phyloP scores from a whole-genome alignment of 495 filamentous ascomycete genomes.

The Lepidopterella palustris region DNA sequence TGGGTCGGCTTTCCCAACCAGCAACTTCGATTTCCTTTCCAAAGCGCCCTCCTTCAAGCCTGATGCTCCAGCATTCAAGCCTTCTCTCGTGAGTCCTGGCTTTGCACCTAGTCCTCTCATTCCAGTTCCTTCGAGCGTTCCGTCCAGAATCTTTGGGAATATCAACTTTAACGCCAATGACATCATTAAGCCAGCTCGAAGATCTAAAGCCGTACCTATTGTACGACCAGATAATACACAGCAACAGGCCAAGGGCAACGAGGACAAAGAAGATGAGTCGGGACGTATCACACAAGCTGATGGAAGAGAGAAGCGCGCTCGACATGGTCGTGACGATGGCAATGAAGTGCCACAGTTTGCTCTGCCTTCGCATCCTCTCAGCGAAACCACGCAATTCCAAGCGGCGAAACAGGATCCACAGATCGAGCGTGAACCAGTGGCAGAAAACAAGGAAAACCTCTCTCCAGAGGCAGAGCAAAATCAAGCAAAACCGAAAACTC shows the following conservation, averaged over 20 bases:
- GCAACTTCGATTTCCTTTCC: constrained; percentile 69
- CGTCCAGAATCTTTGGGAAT: constrained; percentile 64
- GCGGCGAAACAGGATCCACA: constrained; percentile 18
- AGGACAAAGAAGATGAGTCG: constrained; percentile 42
- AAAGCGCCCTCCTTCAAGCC: constrained; percentile 67
- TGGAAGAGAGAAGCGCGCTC: constrained; percentile 65
- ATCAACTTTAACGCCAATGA: constrained; percentile 54
- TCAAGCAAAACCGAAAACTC: constrained; percentile 21
- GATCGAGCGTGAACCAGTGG: constrained; percentile 10
- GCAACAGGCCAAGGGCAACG: constrained; percentile 28
- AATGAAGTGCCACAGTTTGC: constrained; percentile 68
- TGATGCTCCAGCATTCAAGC: constrained; percentile 74
- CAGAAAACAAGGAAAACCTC: constrained; percentile 27
- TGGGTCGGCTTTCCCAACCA: constrained; percentile 29
- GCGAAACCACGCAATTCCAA: constrained; percentile 17
- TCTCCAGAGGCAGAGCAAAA: constrained; percentile 18
- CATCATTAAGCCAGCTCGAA: constrained; percentile 54
- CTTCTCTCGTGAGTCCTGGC: constrained; percentile 28
- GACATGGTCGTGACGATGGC: constrained; percentile 51
- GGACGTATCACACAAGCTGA: constrained; percentile 49
- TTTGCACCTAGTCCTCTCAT: background rate
- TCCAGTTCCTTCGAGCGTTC: constrained; percentile 27
- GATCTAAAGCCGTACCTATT: constrained; percentile 78
- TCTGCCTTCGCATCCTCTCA: constrained; percentile 15
- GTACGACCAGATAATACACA: constrained; percentile 53